Evolutionary conservation across 495 filamentous ascomycete genomes (phyloP).

Genomic region (Annulohypoxylon bovei): DNA sequence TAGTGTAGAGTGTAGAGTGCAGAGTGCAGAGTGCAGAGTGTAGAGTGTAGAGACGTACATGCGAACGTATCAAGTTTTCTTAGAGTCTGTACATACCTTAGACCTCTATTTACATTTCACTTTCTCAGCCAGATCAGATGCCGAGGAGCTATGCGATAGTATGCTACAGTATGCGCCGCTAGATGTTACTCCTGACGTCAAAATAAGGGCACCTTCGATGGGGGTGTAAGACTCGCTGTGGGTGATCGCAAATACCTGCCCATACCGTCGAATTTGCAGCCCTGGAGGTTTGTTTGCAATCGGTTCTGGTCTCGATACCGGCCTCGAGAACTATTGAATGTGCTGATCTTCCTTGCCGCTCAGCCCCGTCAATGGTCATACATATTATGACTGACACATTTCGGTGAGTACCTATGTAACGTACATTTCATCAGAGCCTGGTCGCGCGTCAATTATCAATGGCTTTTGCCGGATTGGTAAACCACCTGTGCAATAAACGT

Average conservation of each 20-base stretch:
- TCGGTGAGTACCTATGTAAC: not conserved
- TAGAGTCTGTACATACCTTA: not conserved
- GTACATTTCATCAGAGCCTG: conserved; percentile 4
- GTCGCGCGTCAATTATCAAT: not conserved
- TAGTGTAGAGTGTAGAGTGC: not conserved
- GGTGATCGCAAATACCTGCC: conserved; percentile 42
- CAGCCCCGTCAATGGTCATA: conserved; percentile 37
- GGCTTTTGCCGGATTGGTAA: conserved; percentile 3
- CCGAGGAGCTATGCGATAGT: conserved; percentile 10
- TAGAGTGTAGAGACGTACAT: not conserved
- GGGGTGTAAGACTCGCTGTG: conserved; percentile 22
- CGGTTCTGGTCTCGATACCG: not conserved
- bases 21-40: not conserved
- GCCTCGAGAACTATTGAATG: conserved; percentile 11
- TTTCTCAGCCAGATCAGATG: conserved; percentile 6
- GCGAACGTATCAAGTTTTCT: not conserved
- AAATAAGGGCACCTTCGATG: conserved; percentile 6
- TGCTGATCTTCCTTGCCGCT: conserved; percentile 27
- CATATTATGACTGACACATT: not conserved
- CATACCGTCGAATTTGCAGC: conserved; percentile 8
- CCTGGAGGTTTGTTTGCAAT: conserved; percentile 9
- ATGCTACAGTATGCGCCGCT: not conserved
- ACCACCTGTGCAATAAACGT: not conserved
- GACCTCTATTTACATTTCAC: not conserved
- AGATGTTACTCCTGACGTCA: conserved; percentile 17